Conservation (phyloP, 2,329 filamentous ascomycete genomes). For the Colletotrichum sp. region DNA sequence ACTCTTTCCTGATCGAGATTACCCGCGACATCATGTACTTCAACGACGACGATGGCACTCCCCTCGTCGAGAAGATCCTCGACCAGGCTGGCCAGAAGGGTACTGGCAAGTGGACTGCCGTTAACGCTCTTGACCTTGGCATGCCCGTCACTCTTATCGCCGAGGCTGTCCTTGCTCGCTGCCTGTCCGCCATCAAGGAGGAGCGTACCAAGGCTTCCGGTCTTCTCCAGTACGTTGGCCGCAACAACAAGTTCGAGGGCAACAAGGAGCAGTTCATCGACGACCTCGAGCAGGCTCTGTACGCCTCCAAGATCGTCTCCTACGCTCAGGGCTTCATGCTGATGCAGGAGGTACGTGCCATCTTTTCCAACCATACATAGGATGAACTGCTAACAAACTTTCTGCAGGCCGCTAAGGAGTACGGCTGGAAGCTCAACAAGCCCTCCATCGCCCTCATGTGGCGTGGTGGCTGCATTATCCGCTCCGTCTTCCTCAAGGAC, state of each 20-base stretch:
- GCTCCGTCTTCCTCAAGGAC: constrained; percentile 99
- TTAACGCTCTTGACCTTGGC: constrained; percentile 97
- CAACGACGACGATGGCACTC: constrained; percentile 90
- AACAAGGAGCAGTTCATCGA: constrained; percentile 93
- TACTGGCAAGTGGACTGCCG: constrained; percentile 99
- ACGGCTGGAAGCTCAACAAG: constrained; percentile 99
- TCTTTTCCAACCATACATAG: background rate
- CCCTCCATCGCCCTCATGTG: constrained; percentile 99
- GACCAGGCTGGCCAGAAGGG: constrained; percentile 99
- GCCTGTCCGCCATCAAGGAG: constrained; percentile 90
- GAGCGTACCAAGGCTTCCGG: constrained; percentile 85
- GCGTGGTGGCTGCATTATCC: constrained; percentile 99
- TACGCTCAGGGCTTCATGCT: constrained; percentile 99
- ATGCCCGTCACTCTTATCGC: constrained; percentile 99
- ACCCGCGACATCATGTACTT: constrained; percentile 98
- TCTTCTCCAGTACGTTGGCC: constrained; percentile 77
- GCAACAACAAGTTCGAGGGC: constrained; percentile 80
- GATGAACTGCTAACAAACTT: constrained; percentile 24
- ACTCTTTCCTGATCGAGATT: constrained; percentile 99
- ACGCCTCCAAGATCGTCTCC: constrained; percentile 99
- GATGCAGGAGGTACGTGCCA: constrained; percentile 80
- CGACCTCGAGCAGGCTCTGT: constrained; percentile 97
- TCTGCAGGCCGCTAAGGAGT: constrained; percentile 86
- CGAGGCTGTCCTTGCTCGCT: constrained; percentile 94
- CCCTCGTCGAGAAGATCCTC: constrained; percentile 98